Conservation (phyloP, 108 stramenopile species). For the Poteriospumella lacustris region DNA sequence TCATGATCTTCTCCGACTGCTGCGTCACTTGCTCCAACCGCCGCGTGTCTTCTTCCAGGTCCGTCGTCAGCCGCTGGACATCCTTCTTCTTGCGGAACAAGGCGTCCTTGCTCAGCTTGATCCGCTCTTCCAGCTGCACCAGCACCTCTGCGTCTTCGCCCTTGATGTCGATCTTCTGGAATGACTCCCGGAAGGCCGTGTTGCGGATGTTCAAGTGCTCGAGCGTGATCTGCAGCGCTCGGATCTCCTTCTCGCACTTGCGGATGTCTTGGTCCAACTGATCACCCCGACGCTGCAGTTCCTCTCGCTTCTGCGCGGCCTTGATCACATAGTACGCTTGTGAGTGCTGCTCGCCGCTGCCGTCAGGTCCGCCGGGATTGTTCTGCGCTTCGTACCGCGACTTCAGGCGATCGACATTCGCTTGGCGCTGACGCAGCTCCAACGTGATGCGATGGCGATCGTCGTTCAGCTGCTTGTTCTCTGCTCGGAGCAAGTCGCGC, state of each 20-base stretch:
- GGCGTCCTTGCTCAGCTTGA: constrained; percentile 49
- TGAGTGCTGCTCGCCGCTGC: constrained; percentile 46
- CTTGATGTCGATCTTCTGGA: constrained; percentile 53
- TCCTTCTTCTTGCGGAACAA: constrained; percentile 64
- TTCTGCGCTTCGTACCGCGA: constrained; percentile 61
- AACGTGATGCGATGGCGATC: constrained; percentile 67
- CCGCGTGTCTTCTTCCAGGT: constrained; percentile 53
- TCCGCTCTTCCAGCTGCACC: constrained; percentile 55
- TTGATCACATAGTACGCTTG: constrained; percentile 71
- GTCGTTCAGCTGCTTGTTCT: constrained; percentile 61
- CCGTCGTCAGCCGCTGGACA: constrained; percentile 60
- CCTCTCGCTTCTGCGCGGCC: constrained; percentile 74
- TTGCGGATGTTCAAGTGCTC: constrained; percentile 56
- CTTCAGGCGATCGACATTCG: constrained; percentile 59
- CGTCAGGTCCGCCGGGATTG: constrained; percentile 39
- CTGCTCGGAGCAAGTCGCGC: constrained; percentile 59
- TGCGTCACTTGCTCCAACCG: constrained; percentile 36
- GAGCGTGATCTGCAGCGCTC: constrained; percentile 58
- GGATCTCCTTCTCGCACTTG: constrained; percentile 56
- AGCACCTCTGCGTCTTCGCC: constrained; percentile 51
- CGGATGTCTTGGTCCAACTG: constrained; percentile 66
- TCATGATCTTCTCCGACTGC: constrained; percentile 29
- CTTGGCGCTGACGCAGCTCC: constrained; percentile 57
- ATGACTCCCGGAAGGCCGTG: constrained; percentile 51
- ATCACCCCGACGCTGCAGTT: constrained; percentile 74